Base-by-base conservation (phyloP, 306 rosid species). In the Luffa acutangula region DNA sequence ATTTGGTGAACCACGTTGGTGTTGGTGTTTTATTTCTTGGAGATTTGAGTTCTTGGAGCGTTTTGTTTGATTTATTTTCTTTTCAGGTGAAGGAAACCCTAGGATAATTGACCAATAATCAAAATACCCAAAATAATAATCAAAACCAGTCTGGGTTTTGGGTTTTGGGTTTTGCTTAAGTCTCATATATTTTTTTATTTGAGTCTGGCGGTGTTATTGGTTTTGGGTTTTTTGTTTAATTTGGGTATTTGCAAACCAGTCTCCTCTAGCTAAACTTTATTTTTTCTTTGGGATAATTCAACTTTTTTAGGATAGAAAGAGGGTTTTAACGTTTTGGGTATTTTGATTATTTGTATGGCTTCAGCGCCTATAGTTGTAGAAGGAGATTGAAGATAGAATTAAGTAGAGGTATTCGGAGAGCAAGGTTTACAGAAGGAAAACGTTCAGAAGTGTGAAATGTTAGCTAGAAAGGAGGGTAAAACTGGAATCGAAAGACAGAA, bases 371-470 rank as follows among this genome's bases (percentile, higher is more conserved):
- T 51, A 21, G 80, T 21, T 51, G 89, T 83, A 84, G 89, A 60
- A 80, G 96, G 88, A 79, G 90, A 91, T 25, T 75, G 97, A 88
- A 83, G 77, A 80, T 81, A 86, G 77, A 84, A 89, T 80, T 84
- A 90, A 85, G 80, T 83, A 85, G 85, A 86, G 91, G 78, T 84
- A 51, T 51, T 53, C 70, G 42, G 93, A 87, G 83, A 59, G 60
- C 70, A 90, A 90, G 85, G 98, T 94, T 3, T 94, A 94, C 75
- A 94, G 87, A 7, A 85, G 97, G 46, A 92, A 85, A 85, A 81
- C 84, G 9, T 89, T 87, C 84, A 89, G 77, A 85, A 90, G 91
- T 36, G 67, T 34, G 17, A 89, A 71, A 88, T n/a, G n/a, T n/a
- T n/a, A n/a, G n/a, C n/a, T n/a, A n/a, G n/a, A n/a, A n/a, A n/a